Evolutionary conservation across 768 basidiomycete genomes (phyloP), one percentile per base, ranked within the genome.

Genomic region (Pulveroboletus sp.): DNA sequence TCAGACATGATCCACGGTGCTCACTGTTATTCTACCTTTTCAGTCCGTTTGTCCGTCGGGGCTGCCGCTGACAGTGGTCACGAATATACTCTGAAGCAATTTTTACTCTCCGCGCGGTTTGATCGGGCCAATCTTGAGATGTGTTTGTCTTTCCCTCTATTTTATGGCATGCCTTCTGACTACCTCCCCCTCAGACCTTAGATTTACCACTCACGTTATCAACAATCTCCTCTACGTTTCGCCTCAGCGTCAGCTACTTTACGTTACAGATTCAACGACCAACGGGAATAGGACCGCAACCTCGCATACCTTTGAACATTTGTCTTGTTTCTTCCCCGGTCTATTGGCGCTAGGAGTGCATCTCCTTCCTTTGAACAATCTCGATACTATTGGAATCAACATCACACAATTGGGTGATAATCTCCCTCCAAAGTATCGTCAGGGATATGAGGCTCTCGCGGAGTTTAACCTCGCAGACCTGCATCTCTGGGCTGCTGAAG

Each of bases 251-350:
- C 69, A 78, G 25, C 71, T 90, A 5, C 74, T 89, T 34, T 90
- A 87, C 50, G 81, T 85, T 10, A 86, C 85, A 9, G 84, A 85
- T 58, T 69, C 70, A 16, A 51, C 51, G 14, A 61, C 62, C 2
- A 51, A 47, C 23, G 59, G 64, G 34, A 62, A 68, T 25, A 55
- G 55, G 10, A 68, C 63, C 23, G 51, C 57, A 14, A 72, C 77
- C 20, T 70, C 75, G 10, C 79, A 84, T 55, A 58, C 62, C 19
- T 80, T 88, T 45, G 87, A 90, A 52, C 87, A 90, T 58, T 69
- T 90, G 23, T 81, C 87, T 11, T 89, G 87, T 65, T 90, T 89
- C 70, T 73, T 87, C 40, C 86, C 87, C 0, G 87, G 88, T 14
- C 69, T 89, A 14, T 72, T 90, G 41, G 85, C 87, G 5, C 73